Percentiles rank a stretch among this genome's conserved stretches.
Evolutionary conservation across 306 rosid genomes (phyloP).

Genomic region (Hippophae tibetana): DNA sequence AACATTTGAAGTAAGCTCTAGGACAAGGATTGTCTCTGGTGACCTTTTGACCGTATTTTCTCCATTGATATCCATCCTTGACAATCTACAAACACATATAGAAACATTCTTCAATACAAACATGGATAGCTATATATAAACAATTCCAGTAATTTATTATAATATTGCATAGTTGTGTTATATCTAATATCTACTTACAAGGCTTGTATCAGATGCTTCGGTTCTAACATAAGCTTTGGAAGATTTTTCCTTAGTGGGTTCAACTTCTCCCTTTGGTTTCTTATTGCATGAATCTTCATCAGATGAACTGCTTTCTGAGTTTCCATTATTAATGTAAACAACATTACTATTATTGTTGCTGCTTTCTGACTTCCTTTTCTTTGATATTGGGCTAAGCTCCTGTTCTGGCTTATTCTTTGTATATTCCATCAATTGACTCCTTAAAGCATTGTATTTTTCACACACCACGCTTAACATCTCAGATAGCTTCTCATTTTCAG

Average conservation of each 20-base stretch:
- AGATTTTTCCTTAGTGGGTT: slow-evolving; percentile 54
- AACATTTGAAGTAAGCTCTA: slow-evolving; percentile 97
- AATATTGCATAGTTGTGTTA: neutral
- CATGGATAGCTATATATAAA: no score
- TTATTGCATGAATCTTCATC: slow-evolving; percentile 69
- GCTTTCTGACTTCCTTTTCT: slow-evolving; percentile 84
- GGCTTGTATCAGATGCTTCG: slow-evolving; percentile 67
- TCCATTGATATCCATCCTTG: slow-evolving; percentile 96
- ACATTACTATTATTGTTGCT: slow-evolving; percentile 30
- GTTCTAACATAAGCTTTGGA: slow-evolving; percentile 52
- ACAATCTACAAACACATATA: slow-evolving; percentile 50
- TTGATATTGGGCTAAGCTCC: slow-evolving; percentile 48
- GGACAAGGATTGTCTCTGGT: slow-evolving; percentile 98
- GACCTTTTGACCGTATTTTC: slow-evolving; percentile 97
- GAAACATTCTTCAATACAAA: neutral
- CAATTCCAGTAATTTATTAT: no score
- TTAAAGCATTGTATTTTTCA: slow-evolving; percentile 69
- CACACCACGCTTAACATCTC: slow-evolving; percentile 72
- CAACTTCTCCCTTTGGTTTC: slow-evolving; percentile 54
- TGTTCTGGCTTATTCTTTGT: slow-evolving; percentile 63
- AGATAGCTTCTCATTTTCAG: slow-evolving; percentile 74
- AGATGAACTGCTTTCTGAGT: slow-evolving; percentile 80
- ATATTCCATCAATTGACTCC: slow-evolving; percentile 51
- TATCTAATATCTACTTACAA: slow-evolving; percentile 35
- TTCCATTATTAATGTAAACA: slow-evolving; percentile 37